Percentiles rank a stretch among this genome's conserved stretches.
These are phyloP conservation scores for Plasmodium adleri DNA, from an alignment of 169 alveolate species.

Conservation along the genomic window DNA sequence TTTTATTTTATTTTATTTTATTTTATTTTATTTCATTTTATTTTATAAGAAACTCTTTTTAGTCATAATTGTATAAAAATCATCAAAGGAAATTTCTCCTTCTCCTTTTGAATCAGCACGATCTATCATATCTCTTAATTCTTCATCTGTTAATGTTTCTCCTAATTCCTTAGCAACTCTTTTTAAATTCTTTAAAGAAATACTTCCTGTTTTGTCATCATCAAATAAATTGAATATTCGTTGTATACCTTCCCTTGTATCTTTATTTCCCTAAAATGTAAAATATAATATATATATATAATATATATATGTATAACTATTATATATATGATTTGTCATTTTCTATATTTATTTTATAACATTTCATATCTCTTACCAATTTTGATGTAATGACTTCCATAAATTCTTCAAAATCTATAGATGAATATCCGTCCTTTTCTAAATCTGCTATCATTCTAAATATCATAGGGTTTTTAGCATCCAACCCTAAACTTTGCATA, in stretches of 20 bases:
- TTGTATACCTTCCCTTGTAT: slow-evolving; percentile 97
- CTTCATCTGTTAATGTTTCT: slow-evolving; percentile 98
- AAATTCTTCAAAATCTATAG: slow-evolving; percentile 97
- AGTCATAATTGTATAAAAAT: slow-evolving; percentile 98
- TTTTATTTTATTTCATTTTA: background rate
- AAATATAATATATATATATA: background rate
- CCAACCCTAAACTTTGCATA: slow-evolving; percentile 99
- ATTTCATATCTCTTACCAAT: slow-evolving; percentile 78
- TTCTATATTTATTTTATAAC: background rate
- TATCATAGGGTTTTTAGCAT: slow-evolving; percentile 98
- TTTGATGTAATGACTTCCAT: slow-evolving; percentile 98
- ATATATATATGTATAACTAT: no score
- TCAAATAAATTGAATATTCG: slow-evolving; percentile 97
- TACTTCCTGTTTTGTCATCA: slow-evolving; percentile 97
- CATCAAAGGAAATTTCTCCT: slow-evolving; percentile 98
- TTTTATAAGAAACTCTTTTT: slow-evolving; percentile 94
- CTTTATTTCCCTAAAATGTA: slow-evolving; percentile 93
- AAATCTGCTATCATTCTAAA: slow-evolving; percentile 98
- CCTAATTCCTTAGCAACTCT: slow-evolving; percentile 99
- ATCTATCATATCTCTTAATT: slow-evolving; percentile 98
- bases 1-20: slow-evolving; percentile 22
- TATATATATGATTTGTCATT: background rate
- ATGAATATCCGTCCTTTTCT: slow-evolving; percentile 96
- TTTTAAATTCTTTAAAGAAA: slow-evolving; percentile 95
- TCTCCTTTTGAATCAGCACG: slow-evolving; percentile 99